These are phyloP conservation scores for Hevea brasiliensis DNA, from an alignment of 345 rosid species.

Conservation along the genomic window DNA sequence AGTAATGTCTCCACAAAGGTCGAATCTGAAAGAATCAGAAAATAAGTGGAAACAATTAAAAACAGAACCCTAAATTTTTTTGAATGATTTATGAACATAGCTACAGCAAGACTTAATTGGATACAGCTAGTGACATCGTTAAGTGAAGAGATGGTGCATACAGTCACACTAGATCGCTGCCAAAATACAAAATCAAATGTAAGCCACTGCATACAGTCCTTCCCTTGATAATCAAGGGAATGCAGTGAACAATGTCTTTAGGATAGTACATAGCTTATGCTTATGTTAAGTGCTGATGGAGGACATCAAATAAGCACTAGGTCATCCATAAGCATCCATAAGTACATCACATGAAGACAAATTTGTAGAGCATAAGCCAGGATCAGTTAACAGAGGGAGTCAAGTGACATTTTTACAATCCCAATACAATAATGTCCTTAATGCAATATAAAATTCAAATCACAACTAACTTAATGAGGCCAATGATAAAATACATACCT, in stretches of 20 bases:
- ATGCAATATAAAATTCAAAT: neutral
- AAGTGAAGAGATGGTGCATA: too few species aligned
- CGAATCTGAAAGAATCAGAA: slow-evolving; percentile 51
- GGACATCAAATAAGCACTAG: slow-evolving; percentile 8
- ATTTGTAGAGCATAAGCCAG: too few species aligned
- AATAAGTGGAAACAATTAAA: neutral
- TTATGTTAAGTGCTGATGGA: slow-evolving; percentile 14
- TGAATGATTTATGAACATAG: neutral
- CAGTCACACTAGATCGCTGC: too few species aligned
- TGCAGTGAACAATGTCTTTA: neutral
- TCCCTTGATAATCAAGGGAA: slow-evolving; percentile 2
- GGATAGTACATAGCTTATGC: slow-evolving; percentile 11
- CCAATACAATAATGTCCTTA: neutral
- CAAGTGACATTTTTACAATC: neutral
- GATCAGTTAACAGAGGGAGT: neutral
- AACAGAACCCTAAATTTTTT: too few species aligned
- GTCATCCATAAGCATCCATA: slow-evolving; percentile 6
- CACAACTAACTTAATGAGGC: neutral
- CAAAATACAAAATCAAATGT: too few species aligned
- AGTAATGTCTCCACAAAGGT: slow-evolving; percentile 82
- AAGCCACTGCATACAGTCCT: neutral
- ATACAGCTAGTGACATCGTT: too few species aligned
- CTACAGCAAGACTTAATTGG: too few species aligned
- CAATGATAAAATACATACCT: slow-evolving; percentile 43
- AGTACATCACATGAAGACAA: too few species aligned